Percentiles rank a stretch among this genome's conserved stretches.
phyloP scores from a whole-genome alignment of 2,329 filamentous ascomycete genomes.

The Aureobasidium zeae region DNA sequence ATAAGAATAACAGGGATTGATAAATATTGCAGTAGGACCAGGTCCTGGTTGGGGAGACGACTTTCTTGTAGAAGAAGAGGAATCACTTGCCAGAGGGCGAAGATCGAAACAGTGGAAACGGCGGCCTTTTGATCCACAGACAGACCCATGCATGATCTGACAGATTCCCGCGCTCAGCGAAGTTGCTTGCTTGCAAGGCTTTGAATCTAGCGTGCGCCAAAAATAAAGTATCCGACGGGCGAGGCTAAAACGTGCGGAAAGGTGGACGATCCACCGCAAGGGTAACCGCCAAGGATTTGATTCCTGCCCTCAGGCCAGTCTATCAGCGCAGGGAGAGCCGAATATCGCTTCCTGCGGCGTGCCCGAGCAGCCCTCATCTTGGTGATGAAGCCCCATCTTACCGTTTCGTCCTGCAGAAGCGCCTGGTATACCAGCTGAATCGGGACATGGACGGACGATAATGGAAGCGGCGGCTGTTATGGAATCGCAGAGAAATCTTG shows the following conservation, averaged over 20 bases:
- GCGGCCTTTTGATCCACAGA: conserved; percentile 13
- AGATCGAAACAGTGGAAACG: conserved; percentile 5
- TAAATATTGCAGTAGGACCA: not conserved
- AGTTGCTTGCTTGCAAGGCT: conserved; percentile 4
- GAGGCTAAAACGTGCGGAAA: conserved; percentile 8
- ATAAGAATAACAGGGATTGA: not conserved
- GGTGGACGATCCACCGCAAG: conserved; percentile 2
- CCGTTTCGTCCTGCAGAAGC: conserved; percentile 5
- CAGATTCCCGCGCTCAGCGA: conserved; percentile 2
- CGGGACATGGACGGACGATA: not conserved
- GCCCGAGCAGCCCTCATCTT: not conserved
- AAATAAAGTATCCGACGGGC: conserved; percentile 14
- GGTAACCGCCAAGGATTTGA: conserved; percentile 8
- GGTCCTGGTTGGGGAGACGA: not conserved
- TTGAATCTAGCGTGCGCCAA: conserved; percentile 14
- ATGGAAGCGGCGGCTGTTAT: not conserved
- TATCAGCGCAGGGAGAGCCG: no score
- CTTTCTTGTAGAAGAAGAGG: not conserved
- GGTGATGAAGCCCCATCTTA: conserved; percentile 3
- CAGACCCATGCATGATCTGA: not conserved
- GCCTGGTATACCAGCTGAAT: not conserved
- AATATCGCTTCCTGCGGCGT: no score
- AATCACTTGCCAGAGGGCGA: not conserved
- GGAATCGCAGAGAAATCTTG: not conserved
- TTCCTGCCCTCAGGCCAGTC: no score